Base-by-base conservation (phyloP, 2,329 filamentous ascomycete genomes). In the Coniochaeta ligniaria region DNA sequence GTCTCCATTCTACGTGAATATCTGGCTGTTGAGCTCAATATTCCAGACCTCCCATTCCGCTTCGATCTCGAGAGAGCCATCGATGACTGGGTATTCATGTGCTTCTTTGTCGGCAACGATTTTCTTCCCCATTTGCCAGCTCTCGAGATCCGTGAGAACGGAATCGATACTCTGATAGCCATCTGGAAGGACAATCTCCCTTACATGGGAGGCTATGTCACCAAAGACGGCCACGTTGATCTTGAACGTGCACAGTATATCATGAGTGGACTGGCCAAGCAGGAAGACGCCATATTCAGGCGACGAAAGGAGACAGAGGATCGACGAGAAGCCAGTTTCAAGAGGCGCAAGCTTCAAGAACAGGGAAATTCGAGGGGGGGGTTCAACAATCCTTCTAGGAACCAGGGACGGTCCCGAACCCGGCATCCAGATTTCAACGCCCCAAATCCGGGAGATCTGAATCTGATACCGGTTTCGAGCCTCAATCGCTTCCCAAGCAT, bases 71-170 rank as follows among this genome's bases (percentile, higher is more conserved):
- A 99, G 75, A 87, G 95, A 65, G 93, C 93, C 28, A 84, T 98
- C 62, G 95, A 98, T 74, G 94, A 98, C 72, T 98, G 94, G 95
- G 92, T 98, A 16, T 98, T 98, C 74, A 95, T 98, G 87, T 98
- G 94, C 77, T 98, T 96, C 78, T 98, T 98, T 72, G 94, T 98
- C 60, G 94, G 94, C 66, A 99, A 99, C 75, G 96, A 99, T 78
- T 99, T 99, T 77, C 78, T 99, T 66, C 95, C 95, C 58, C 95
- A 99, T 80, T 80, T 99, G 61, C 95, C 95, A n/a, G 96, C 94
- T 69, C 82, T 99, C 61, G 95, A 98, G 73, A 98, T 99, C 72
- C 87, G 95, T 63, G 95, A 99, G 71, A 93, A 97, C 72, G 94
- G 94, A 57, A 99, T 99, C 70, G 94, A 99, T 71, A 96, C 93